Conservation (phyloP, 768 basidiomycete species). For the Sporobolomyces roseus region DNA sequence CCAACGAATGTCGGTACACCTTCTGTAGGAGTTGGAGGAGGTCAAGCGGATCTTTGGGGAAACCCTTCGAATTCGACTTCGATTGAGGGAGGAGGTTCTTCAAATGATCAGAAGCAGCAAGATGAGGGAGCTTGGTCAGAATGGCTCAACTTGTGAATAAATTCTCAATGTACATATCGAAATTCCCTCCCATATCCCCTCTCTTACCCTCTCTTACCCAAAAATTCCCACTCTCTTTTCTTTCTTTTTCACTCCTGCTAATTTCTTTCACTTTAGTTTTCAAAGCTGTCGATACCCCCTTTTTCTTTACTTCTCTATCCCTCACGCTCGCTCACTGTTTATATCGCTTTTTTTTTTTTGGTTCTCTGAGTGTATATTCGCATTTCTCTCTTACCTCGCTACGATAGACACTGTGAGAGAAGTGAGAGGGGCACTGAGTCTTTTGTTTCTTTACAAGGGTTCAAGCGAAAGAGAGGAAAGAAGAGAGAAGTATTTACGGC, state of each 20-base stretch:
- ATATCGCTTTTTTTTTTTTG: too few relatives aligned
- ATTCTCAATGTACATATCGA: not conserved
- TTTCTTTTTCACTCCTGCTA: too few relatives aligned
- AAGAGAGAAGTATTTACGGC: not conserved
- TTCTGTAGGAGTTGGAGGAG: conserved; percentile 3
- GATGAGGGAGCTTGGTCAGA: conserved; percentile 20
- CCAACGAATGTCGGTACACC: conserved; percentile 26
- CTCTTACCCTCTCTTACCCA: too few relatives aligned
- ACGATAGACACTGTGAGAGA: not conserved
- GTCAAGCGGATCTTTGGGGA: conserved; percentile 12
- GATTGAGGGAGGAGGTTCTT: too few relatives aligned
- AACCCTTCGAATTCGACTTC: not conserved
- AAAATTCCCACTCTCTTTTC: too few relatives aligned
- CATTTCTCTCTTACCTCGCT: too few relatives aligned
- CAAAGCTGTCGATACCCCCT: too few relatives aligned
- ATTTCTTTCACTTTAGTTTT: not conserved
- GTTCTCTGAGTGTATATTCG: too few relatives aligned
- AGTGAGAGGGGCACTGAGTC: not conserved
- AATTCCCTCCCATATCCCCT: too few relatives aligned
- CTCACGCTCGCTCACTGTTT: too few relatives aligned
- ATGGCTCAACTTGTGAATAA: conserved; percentile 17
- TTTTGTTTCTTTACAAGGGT: too few relatives aligned
- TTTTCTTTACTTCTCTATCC: too few relatives aligned
- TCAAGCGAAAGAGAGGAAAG: not conserved
- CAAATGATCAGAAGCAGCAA: conserved; percentile 7